Percentiles rank a stretch among this genome's conserved stretches.
phyloP scores from a whole-genome alignment of 1,284 basidiomycete genomes.

The Caloboletus firmus region DNA sequence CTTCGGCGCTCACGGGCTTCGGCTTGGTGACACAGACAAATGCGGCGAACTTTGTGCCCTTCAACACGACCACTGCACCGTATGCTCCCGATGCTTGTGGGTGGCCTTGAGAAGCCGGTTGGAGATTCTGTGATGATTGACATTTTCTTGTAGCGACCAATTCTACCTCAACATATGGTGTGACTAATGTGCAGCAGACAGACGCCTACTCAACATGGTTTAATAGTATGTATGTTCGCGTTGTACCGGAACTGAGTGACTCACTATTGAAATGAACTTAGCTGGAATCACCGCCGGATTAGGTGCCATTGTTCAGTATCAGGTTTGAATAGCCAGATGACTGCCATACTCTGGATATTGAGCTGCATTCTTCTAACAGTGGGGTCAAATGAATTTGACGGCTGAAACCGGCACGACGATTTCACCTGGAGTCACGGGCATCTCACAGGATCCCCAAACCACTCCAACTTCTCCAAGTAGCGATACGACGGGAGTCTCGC shows the following conservation, averaged over 20 bases:
- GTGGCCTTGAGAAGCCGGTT: conserved; percentile 5
- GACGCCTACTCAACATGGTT: conserved; percentile 56
- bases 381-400: conserved; percentile 53
- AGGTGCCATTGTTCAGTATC: conserved; percentile 57
- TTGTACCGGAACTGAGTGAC: not conserved
- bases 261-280: conserved; percentile 21
- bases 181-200: conserved; percentile 51
- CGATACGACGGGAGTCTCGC: conserved; percentile 48
- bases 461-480: conserved; percentile 35
- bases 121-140: not conserved
- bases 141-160: conserved; percentile 10
- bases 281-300: conserved; percentile 47
- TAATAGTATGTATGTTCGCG: conserved; percentile 35
- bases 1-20: conserved; percentile 53
- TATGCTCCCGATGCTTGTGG: conserved; percentile 40
- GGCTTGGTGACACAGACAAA: conserved; percentile 63
- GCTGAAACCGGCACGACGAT: conserved; percentile 44
- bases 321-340: conserved; percentile 38
- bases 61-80: conserved; percentile 51
- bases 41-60: conserved; percentile 54
- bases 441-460: conserved; percentile 33
- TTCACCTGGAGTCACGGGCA: conserved; percentile 30
- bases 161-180: conserved; percentile 39
- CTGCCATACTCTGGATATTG: conserved; percentile 4
- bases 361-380: conserved; percentile 35